A percentile compares a stretch with the other conserved stretches of the same genome.
Conservation (phyloP, 179 eudicot species). For the Vitellaria paradoxa region DNA sequence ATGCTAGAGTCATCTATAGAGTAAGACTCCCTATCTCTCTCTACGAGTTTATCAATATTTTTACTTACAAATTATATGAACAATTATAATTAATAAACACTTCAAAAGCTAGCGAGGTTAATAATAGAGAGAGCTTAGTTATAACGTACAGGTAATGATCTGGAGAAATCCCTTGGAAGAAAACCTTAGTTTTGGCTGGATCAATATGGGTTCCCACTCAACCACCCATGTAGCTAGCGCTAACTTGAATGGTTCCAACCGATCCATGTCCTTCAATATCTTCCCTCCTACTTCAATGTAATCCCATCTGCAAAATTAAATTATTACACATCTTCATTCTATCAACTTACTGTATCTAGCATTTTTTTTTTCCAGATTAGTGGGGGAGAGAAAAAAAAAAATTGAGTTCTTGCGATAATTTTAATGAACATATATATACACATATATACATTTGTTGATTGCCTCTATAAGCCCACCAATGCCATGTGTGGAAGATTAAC, state of each 20-base stretch:
- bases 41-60: too few relatives aligned
- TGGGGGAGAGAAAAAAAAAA: neutral
- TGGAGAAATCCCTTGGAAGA: constrained; percentile 19
- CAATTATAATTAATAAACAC: too few relatives aligned
- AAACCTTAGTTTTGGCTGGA: constrained; percentile 10
- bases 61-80: neutral
- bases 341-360: too few relatives aligned
- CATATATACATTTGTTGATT: neutral
- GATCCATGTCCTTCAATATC: constrained; percentile 9
- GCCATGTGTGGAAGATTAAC: neutral
- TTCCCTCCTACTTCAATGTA: neutral
- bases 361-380: neutral
- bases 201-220: constrained; percentile 17
- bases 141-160: constrained; percentile 3
- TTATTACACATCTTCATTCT: too few relatives aligned
- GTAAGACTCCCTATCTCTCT: too few relatives aligned
- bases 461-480: neutral
- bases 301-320: constrained; percentile 15
- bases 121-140: too few relatives aligned
- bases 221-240: constrained; percentile 10
- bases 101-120: neutral
- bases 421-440: too few relatives aligned
- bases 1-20: too few relatives aligned
- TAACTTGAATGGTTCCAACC: neutral
- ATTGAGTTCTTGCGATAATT: too few relatives aligned